These are phyloP conservation scores for Sphaerulina musiva DNA, from an alignment of 2,329 filamentous ascomycete genomes.

Conservation along the genomic window DNA sequence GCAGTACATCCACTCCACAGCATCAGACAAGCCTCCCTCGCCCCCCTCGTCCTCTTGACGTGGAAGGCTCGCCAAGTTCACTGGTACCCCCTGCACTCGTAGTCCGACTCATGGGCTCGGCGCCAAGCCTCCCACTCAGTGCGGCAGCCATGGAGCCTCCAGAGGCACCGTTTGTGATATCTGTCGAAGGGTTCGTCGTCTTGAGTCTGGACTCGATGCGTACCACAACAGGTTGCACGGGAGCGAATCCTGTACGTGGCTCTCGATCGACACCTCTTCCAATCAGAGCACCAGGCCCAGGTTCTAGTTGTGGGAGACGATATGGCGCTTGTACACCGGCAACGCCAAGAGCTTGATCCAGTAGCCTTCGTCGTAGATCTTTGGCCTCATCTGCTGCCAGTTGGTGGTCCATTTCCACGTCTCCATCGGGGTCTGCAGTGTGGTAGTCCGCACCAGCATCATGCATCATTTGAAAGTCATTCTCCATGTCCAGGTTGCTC, in stretches of 20 bases:
- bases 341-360: conserved; percentile 32
- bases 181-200: conserved; percentile 6
- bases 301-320: conserved; percentile 32
- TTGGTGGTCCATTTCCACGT: conserved; percentile 19
- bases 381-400: conserved; percentile 20
- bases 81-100: conserved; percentile 25
- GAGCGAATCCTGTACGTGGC: conserved; percentile 31
- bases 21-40: conserved; percentile 5
- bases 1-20: background rate
- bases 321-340: conserved; percentile 30
- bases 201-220: conserved; percentile 20
- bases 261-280: conserved; percentile 32
- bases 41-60: conserved; percentile 20
- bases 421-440: conserved; percentile 9
- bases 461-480: conserved; percentile 45
- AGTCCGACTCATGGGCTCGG: conserved; percentile 29
- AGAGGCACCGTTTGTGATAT: conserved; percentile 11
- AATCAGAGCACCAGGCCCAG: conserved; percentile 32
- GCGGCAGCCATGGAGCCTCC: conserved; percentile 26
- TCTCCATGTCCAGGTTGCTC: conserved; percentile 40
- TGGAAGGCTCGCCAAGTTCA: conserved; percentile 23
- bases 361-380: conserved; percentile 28
- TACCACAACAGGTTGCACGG: conserved; percentile 20
- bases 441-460: conserved; percentile 23
- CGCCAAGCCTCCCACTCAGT: conserved; percentile 23